Percentiles rank a stretch among this genome's conserved stretches.
phyloP scores from a whole-genome alignment of 176 grass and related monocot species.

The Bonia amplexicaulis region DNA sequence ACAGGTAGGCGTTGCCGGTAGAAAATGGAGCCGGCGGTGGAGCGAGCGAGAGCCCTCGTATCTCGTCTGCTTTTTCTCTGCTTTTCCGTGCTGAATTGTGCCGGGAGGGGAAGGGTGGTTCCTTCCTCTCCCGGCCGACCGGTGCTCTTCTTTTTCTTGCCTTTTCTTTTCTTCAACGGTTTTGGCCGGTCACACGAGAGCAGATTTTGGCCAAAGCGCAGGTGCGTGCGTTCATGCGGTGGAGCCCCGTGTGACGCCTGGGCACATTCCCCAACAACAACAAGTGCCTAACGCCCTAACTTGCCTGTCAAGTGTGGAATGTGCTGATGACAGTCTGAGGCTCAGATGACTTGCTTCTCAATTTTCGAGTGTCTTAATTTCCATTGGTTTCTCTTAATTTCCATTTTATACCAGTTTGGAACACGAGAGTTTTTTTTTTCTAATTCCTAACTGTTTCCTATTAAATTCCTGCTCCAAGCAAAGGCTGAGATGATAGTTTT shows the following conservation, averaged over 20 bases:
- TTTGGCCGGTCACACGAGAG: not conserved
- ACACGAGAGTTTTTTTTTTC: not conserved
- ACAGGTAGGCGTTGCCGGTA: constrained; percentile 7
- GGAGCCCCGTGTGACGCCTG: constrained; percentile 1
- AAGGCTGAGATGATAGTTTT: not conserved
- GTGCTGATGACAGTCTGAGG: not conserved
- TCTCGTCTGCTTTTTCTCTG: not conserved
- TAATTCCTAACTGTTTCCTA: not conserved
- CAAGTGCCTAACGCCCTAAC: not conserved
- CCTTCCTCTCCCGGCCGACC: not conserved
- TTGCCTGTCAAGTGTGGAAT: constrained; percentile 3
- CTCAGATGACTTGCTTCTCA: not conserved
- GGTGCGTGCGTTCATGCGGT: not conserved
- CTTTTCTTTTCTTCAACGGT: not conserved
- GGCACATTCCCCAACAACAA: not conserved
- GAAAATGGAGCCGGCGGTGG: not conserved
- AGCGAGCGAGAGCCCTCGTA: not conserved
- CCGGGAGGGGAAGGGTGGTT: not conserved
- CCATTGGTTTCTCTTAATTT: not conserved
- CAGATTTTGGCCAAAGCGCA: not conserved
- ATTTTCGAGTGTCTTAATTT: not conserved
- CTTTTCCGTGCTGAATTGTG: constrained; percentile 9
- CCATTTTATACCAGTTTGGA: not conserved
- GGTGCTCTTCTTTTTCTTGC: not conserved
- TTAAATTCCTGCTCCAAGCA: not conserved